A percentile compares a stretch with the other conserved stretches of the same genome.
Evolutionary conservation across 2,329 filamentous ascomycete species (phyloP).

Genomic region (Alternaria panax): DNA sequence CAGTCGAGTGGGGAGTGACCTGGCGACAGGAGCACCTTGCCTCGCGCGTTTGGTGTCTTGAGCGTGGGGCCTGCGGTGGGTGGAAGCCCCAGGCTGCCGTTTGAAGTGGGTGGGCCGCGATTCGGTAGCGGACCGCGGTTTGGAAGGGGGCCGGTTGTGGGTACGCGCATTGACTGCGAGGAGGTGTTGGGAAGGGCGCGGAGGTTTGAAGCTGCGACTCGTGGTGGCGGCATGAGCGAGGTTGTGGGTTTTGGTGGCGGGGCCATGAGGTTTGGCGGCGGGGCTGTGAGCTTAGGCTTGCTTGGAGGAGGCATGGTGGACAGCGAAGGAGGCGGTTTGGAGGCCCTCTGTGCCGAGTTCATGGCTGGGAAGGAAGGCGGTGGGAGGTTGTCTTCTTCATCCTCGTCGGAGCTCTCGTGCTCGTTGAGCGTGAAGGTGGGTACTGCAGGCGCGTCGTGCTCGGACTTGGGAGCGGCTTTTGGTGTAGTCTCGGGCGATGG

Average conservation of each 20-base stretch:
- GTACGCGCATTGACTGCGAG: conserved; percentile 48
- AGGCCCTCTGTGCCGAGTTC: conserved; percentile 57
- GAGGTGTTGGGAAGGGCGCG: conserved; percentile 39
- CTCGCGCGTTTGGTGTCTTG: conserved; percentile 53
- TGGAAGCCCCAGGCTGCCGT: conserved; percentile 49
- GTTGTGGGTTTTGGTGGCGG: conserved; percentile 43
- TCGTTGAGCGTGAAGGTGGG: conserved; percentile 50
- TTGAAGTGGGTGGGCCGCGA: conserved; percentile 51
- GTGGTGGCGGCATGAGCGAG: conserved; percentile 48
- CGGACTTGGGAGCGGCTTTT: conserved; percentile 33
- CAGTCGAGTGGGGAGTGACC: conserved; percentile 96
- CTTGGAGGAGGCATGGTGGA: conserved; percentile 26
- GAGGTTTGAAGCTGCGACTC: conserved; percentile 47
- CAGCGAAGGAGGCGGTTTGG: conserved; percentile 23
- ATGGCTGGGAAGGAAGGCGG: conserved; percentile 55
- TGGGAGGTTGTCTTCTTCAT: conserved; percentile 46
- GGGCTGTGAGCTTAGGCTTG: conserved; percentile 41
- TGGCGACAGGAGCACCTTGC: conserved; percentile 82
- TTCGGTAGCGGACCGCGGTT: conserved; percentile 54
- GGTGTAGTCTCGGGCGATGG: conserved; percentile 44
- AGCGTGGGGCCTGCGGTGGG: conserved; percentile 39
- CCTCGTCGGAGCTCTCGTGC: conserved; percentile 40
- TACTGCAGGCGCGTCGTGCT: conserved; percentile 28
- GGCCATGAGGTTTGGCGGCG: conserved; percentile 46
- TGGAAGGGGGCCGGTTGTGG: conserved; percentile 58